A percentile compares a stretch with the other conserved stretches of the same genome.
These are phyloP conservation scores for Penicillium manginii DNA, from an alignment of 495 filamentous ascomycete genomes.

Conservation along the genomic window DNA sequence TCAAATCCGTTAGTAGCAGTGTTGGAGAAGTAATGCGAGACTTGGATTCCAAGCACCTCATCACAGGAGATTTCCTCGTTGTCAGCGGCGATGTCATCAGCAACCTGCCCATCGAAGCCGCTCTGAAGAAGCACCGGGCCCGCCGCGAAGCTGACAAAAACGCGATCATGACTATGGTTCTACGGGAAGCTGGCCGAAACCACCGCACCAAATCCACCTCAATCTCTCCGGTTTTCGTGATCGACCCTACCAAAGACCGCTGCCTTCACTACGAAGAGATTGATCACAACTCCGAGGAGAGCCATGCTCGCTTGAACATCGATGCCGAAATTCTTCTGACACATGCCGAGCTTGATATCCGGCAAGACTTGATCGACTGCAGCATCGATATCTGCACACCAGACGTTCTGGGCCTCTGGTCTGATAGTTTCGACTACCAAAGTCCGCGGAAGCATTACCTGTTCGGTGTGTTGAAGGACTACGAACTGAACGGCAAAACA, in stretches of 20 bases:
- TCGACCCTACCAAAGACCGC: constrained; percentile 77
- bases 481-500: constrained; percentile 93
- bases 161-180: constrained; percentile 97
- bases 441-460: constrained; percentile 85
- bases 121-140: constrained; percentile 76
- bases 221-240: constrained; percentile 79
- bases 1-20: constrained; percentile 84
- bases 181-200: constrained; percentile 73
- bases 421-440: constrained; percentile 97
- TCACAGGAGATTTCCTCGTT: constrained; percentile 88
- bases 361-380: constrained; percentile 89
- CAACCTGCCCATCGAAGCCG: constrained; percentile 80
- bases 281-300: constrained; percentile 42
- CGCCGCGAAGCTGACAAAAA: constrained; percentile 86
- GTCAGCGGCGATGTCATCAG: constrained; percentile 95
- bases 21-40: constrained; percentile 96
- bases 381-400: constrained; percentile 98
- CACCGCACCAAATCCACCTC: constrained; percentile 77
- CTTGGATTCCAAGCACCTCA: constrained; percentile 82
- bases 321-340: constrained; percentile 71
- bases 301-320: constrained; percentile 62
- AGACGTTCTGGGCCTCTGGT: constrained; percentile 92
- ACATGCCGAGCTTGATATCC: constrained; percentile 73
- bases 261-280: constrained; percentile 94
- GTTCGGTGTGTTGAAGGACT: constrained; percentile 91